Conservation (phyloP, 2,329 filamentous ascomycete genomes). For the Emericellopsis cladophorae region DNA sequence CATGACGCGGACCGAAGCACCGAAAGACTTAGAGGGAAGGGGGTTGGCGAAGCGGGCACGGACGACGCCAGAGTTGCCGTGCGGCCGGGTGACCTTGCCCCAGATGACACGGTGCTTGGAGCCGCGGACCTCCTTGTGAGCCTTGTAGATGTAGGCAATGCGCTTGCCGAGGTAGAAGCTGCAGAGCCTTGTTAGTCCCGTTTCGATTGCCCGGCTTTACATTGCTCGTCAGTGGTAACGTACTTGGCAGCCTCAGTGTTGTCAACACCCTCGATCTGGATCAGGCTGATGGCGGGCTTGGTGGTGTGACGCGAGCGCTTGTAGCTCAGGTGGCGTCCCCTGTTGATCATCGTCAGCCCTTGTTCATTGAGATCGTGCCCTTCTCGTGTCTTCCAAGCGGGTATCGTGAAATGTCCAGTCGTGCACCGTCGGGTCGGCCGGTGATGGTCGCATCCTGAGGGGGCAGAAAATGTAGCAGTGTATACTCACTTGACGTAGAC, state of each 20-base stretch:
- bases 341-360: conserved; percentile 26
- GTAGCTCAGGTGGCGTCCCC: conserved; percentile 97
- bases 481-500: conserved; percentile 81
- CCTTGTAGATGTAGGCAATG: conserved; percentile 97
- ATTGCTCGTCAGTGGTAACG: conserved; percentile 16
- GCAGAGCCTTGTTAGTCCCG: conserved; percentile 5
- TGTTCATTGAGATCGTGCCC: conserved; percentile 6
- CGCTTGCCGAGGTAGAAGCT: conserved; percentile 98
- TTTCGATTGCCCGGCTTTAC: not conserved
- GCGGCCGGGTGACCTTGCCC: conserved; percentile 94
- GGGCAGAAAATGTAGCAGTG: not conserved
- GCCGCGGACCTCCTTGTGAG: conserved; percentile 85
- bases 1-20: conserved; percentile 92
- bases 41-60: conserved; percentile 95
- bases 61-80: conserved; percentile 97
- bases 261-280: conserved; percentile 98
- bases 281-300: conserved; percentile 81
- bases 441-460: not conserved
- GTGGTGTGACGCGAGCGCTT: conserved; percentile 88
- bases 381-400: not conserved
- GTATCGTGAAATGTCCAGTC: too few relatives aligned
- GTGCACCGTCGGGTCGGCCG: too few relatives aligned
- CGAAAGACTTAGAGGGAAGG: conserved; percentile 93
- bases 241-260: conserved; percentile 80
- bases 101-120: conserved; percentile 99